Evolutionary conservation across 176 grass and related monocot genomes (phyloP), one percentile per base, ranked within the genome.

Genomic region (Oryza punctata): DNA sequence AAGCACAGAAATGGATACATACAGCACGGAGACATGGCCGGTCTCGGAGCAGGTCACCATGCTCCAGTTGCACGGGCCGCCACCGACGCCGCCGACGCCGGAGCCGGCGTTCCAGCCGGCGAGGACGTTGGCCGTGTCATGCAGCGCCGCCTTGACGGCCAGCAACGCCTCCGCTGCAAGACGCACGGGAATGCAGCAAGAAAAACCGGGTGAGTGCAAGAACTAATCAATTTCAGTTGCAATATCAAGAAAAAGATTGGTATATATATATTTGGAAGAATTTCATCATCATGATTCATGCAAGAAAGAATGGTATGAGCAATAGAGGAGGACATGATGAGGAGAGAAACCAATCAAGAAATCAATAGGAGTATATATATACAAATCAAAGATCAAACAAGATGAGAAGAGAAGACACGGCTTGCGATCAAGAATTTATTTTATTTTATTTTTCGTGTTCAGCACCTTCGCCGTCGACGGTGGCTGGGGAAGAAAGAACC

Each of bases 11-110:
- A n/a, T n/a, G n/a, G n/a, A n/a, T n/a, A n/a, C 78, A 19, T 85
- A 94, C 95, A 97, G 60, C 12, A 77, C 45, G 49, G 38, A 65
- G 21, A 97, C 76, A 21, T 78, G 86, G 75, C 95, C 92, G 5
- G 63, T 64, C 13, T 73, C 64, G 18, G 73, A 65, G 81, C 92
- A 97, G 63, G 72, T 86, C 59, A 97, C 87, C 88, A 92, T 84
- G 33, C 52, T 82, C 90, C 95, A 97, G 77, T 29, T 57, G 84
- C 95, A 97, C n/a, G 92, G 92, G 29, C 93, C 82, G 28, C 91
- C 79, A 28, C 23, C 13, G 40, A 86, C 92, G 29, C 93, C 82
- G 28, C 89, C 79, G 38, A 12, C 9, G 40, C 88, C 2, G 29
- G 86, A 91, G 67, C 52, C 85, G 78, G 73, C 64, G 69, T 87